Percentiles rank a stretch among this genome's conserved stretches.
phyloP scores from a whole-genome alignment of 106 monocot genomes.

The Dendrobium nobile region DNA sequence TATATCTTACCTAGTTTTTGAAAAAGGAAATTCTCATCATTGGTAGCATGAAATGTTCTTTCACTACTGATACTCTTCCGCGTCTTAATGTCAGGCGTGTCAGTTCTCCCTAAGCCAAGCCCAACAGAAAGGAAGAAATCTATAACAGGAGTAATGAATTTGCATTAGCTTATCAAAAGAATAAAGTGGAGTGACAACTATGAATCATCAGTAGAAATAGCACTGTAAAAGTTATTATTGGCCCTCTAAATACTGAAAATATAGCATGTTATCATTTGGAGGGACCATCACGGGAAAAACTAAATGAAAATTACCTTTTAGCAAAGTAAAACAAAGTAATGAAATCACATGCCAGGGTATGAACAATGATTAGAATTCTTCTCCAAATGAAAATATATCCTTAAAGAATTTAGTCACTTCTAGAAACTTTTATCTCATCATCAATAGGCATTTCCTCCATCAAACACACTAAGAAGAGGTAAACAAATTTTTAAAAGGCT shows the following conservation, averaged over 20 bases:
- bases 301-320: neutral
- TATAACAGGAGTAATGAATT: conserved; percentile 26
- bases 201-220: neutral
- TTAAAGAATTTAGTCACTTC: neutral
- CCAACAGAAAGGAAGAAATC: conserved; percentile 94
- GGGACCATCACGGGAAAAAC: neutral
- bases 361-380: neutral
- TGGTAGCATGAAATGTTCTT: conserved; percentile 78
- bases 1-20: conserved; percentile 63
- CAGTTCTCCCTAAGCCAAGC: conserved; percentile 81
- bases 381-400: neutral
- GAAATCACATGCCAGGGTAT: neutral
- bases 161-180: conserved; percentile 3
- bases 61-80: conserved; percentile 96
- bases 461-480: neutral
- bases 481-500: neutral
- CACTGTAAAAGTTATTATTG: neutral
- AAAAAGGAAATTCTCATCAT: conserved; percentile 53
- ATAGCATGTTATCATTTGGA: neutral
- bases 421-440: neutral
- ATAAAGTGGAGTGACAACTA: neutral
- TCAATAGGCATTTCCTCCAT: neutral
- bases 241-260: neutral
- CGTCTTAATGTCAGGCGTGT: conserved; percentile 49
- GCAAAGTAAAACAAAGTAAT: neutral